Conservation (phyloP, 176 grass and related monocot species). For the Bromus sterilis region DNA sequence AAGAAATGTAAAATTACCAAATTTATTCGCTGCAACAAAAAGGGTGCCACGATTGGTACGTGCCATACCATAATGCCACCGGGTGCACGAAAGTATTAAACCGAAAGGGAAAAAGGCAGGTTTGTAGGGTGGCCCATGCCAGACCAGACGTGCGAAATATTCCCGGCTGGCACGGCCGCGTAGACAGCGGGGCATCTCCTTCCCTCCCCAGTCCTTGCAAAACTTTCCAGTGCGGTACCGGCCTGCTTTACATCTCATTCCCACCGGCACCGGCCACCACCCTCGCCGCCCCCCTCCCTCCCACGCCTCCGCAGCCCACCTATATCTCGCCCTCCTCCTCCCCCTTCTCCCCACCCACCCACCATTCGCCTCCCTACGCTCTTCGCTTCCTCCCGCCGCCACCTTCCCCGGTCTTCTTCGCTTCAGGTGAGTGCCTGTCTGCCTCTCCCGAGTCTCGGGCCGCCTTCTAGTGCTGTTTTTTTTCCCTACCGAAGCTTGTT, state of each 20-base stretch:
- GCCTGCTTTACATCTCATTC: constrained; percentile 35
- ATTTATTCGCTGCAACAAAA: too few species aligned
- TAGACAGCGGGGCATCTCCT: not conserved
- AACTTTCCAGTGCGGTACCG: constrained; percentile 49
- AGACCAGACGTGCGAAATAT: constrained; percentile 23
- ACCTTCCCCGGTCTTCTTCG: not conserved
- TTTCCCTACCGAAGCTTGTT: not conserved
- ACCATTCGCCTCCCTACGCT: constrained; percentile 18
- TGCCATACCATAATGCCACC: not conserved
- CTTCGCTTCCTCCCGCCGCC: constrained; percentile 23
- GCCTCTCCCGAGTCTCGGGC: not conserved
- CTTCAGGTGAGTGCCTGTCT: constrained; percentile 18
- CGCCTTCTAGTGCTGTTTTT: not conserved
- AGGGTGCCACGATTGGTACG: too few species aligned
- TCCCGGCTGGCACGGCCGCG: constrained; percentile 32
- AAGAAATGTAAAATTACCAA: too few species aligned
- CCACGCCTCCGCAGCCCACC: not conserved
- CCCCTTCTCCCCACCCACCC: constrained; percentile 1
- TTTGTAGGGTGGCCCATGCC: not conserved
- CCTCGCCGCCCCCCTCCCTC: constrained; percentile 24
- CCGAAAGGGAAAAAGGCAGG: not conserved
- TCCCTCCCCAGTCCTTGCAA: not conserved
- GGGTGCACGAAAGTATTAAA: not conserved
- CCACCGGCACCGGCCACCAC: not conserved
- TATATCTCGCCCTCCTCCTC: constrained; percentile 28